Evolutionary conservation across 2,329 filamentous ascomycete genomes (phyloP).

Genomic region (Nemania abortiva): DNA sequence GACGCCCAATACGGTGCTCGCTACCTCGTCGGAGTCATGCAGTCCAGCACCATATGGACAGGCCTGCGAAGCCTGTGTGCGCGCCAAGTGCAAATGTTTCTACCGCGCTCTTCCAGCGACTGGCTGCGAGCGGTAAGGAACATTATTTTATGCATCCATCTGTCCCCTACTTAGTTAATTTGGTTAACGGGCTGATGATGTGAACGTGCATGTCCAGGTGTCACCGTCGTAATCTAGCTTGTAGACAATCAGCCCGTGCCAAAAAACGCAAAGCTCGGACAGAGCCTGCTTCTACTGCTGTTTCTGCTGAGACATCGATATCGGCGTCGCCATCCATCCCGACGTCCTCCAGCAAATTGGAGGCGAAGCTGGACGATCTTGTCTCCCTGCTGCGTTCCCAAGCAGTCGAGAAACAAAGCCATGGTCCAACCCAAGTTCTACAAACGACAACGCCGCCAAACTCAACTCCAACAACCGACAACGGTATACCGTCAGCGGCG

Average conservation of each 20-base stretch:
- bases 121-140: slow-evolving; percentile 9
- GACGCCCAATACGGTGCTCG: neutral
- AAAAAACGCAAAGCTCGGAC: neutral
- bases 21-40: neutral
- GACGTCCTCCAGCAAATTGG: neutral
- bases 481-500: neutral
- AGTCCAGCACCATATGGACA: slow-evolving; percentile 8
- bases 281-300: neutral
- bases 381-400: slow-evolving; percentile 2
- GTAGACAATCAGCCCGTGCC: slow-evolving; percentile 1
- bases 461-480: neutral
- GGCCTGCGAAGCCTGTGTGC: neutral
- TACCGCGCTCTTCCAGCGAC: slow-evolving; percentile 2
- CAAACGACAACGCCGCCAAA: neutral
- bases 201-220: neutral
- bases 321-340: neutral
- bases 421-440: neutral
- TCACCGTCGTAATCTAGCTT: slow-evolving; percentile 9
- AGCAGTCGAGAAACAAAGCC: neutral
- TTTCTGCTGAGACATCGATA: neutral
- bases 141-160: too few species aligned
- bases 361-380: slow-evolving; percentile 7
- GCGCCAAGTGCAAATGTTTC: slow-evolving; percentile 11
- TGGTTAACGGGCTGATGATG: slow-evolving; percentile 1
- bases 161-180: neutral